Evolutionary conservation across 169 alveolate genomes (phyloP).

Genomic region (Neospora caninum): DNA sequence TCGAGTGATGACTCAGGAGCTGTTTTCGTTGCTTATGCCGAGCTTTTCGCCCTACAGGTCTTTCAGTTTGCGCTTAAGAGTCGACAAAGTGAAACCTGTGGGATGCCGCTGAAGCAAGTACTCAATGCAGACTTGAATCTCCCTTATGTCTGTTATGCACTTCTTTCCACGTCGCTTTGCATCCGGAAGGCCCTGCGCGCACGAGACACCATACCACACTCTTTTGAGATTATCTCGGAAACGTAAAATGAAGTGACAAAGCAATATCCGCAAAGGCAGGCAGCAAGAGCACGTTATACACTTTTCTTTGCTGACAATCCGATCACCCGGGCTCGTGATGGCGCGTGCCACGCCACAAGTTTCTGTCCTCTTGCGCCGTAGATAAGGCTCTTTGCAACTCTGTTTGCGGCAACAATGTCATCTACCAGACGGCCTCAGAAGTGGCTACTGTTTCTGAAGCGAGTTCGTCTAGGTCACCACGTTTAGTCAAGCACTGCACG

Average conservation of each 20-base stretch:
- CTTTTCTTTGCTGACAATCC: background rate
- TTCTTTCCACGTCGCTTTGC: conserved; percentile 41
- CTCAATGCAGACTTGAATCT: conserved; percentile 63
- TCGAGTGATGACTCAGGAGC: background rate
- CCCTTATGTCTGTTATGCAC: conserved; percentile 69
- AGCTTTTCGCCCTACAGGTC: background rate
- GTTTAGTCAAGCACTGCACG: too few relatives aligned
- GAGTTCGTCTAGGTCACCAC: too few relatives aligned
- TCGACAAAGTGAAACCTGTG: conserved; percentile 73
- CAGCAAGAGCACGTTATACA: background rate
- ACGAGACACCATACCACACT: background rate
- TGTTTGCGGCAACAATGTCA: background rate
- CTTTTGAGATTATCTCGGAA: background rate
- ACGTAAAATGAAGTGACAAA: too few relatives aligned
- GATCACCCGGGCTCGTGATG: too few relatives aligned
- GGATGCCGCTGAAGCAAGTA: conserved; percentile 65
- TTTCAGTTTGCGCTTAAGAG: conserved; percentile 71
- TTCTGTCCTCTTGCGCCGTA: too few relatives aligned
- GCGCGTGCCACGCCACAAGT: too few relatives aligned
- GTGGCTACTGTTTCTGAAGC: too few relatives aligned
- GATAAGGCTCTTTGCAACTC: background rate
- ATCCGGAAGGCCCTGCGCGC: conserved; percentile 39
- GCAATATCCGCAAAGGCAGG: background rate
- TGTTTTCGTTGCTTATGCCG: background rate
- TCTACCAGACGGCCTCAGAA: background rate